Evolutionary conservation across 2,329 filamentous ascomycete species (phyloP).

Genomic region (Exserohilum turcica): DNA sequence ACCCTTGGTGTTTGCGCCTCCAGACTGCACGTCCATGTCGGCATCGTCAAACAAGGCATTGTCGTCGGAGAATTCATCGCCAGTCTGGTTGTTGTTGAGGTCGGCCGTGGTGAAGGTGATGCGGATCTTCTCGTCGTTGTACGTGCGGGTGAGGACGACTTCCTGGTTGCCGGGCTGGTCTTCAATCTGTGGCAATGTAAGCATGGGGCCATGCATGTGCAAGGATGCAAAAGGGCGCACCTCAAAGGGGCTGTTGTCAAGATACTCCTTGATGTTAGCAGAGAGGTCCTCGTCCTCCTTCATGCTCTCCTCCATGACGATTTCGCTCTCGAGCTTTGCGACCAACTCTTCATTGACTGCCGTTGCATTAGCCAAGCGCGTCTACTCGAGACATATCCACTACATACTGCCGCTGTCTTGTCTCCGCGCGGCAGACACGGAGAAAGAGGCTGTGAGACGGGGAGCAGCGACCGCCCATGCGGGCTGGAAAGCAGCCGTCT

Average conservation of each 20-base stretch:
- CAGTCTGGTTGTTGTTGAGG: conserved; percentile 60
- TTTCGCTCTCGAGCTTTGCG: conserved; percentile 72
- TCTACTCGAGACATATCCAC: neutral
- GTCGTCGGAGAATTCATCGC: conserved; percentile 58
- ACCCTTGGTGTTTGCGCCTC: conserved; percentile 62
- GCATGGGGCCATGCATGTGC: neutral
- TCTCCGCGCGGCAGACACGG: conserved; percentile 48
- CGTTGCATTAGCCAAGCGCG: conserved; percentile 17
- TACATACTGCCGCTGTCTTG: conserved; percentile 39
- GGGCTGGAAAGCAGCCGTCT: conserved; percentile 41
- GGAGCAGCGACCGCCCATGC: conserved; percentile 40
- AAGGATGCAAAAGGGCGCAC: conserved; percentile 48
- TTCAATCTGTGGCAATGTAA: conserved; percentile 55
- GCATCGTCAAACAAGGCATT: conserved; percentile 53
- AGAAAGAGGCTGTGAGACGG: conserved; percentile 50
- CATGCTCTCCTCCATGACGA: conserved; percentile 74
- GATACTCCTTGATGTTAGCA: conserved; percentile 81
- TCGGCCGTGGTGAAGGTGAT: conserved; percentile 86
- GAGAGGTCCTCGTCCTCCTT: conserved; percentile 74
- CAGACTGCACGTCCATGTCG: conserved; percentile 55
- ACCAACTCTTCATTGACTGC: conserved; percentile 74
- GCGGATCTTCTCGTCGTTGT: conserved; percentile 87
- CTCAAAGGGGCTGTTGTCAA: conserved; percentile 84
- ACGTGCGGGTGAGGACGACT: conserved; percentile 79
- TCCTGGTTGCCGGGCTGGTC: conserved; percentile 87